Conservation (phyloP, 2,329 filamentous ascomycete genomes). For the Neofusicoccum parvum region DNA sequence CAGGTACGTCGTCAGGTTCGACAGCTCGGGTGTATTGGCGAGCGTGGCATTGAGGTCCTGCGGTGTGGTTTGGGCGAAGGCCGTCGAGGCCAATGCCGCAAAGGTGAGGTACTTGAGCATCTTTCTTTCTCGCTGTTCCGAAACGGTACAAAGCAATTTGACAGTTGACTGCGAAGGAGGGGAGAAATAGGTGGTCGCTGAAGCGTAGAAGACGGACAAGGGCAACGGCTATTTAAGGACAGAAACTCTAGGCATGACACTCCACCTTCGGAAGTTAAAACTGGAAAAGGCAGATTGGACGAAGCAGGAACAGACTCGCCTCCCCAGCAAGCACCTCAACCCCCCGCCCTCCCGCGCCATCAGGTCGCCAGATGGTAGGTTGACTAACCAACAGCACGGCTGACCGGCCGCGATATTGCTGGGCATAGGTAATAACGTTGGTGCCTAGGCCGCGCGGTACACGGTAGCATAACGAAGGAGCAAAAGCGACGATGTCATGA, state of each 20-base stretch:
- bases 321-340: background rate
- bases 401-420: background rate
- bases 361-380: background rate
- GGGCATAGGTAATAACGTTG: constrained; percentile 7
- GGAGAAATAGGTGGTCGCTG: background rate
- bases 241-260: background rate
- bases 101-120: constrained; percentile 46
- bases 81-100: constrained; percentile 38
- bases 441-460: background rate
- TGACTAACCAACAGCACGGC: background rate
- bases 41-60: constrained; percentile 38
- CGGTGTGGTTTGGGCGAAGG: constrained; percentile 32
- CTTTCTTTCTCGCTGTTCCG: background rate
- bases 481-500: constrained; percentile 1
- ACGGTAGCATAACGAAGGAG: background rate
- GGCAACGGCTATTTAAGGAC: background rate
- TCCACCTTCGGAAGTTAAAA: background rate
- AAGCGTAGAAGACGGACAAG: background rate
- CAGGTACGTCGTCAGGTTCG: constrained; percentile 41
- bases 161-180: background rate
- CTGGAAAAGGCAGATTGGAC: background rate
- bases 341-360: background rate
- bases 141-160: background rate
- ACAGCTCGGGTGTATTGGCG: constrained; percentile 34
- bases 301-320: background rate